phyloP scores from a whole-genome alignment of 345 rosid genomes.

The Bretschneidera sinensis region DNA sequence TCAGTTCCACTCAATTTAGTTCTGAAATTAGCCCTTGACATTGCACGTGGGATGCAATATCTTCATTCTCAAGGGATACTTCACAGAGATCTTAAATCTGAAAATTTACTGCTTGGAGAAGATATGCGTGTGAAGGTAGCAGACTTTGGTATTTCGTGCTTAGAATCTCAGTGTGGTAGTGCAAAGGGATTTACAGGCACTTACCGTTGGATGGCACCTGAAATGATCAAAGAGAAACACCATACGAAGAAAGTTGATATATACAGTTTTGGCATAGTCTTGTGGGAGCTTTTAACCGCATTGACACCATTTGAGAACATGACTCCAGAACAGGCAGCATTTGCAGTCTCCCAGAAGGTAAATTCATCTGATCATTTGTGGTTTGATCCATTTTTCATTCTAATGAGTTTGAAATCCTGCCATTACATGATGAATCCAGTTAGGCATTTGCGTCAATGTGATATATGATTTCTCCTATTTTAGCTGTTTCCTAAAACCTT shows the following conservation, averaged over 20 bases:
- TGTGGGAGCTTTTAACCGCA: slow-evolving; percentile 79
- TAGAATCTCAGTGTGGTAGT: slow-evolving; percentile 61
- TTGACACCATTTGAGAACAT: slow-evolving; percentile 62
- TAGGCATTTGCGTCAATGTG: too few relatives aligned
- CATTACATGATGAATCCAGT: background rate
- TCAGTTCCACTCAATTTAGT: slow-evolving; percentile 55
- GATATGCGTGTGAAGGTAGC: slow-evolving; percentile 72
- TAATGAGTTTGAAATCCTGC: background rate
- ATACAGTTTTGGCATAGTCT: slow-evolving; percentile 73
- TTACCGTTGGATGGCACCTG: slow-evolving; percentile 89
- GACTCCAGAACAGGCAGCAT: slow-evolving; percentile 85
- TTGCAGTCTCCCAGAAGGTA: slow-evolving; percentile 85
- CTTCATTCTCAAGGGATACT: slow-evolving; percentile 72
- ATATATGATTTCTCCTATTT: background rate
- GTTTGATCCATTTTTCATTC: slow-evolving; percentile 2
- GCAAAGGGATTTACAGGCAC: slow-evolving; percentile 73
- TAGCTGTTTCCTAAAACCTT: background rate
- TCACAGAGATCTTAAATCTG: slow-evolving; percentile 78
- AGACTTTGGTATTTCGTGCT: slow-evolving; percentile 74
- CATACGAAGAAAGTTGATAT: slow-evolving; percentile 79
- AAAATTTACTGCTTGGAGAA: slow-evolving; percentile 60
- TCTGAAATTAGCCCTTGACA: slow-evolving; percentile 61
- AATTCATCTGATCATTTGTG: slow-evolving; percentile 3
- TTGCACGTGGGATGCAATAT: slow-evolving; percentile 72
- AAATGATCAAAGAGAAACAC: slow-evolving; percentile 71